These are phyloP conservation scores for Berberis thunbergii DNA, from an alignment of 164 flowering plant species.

Conservation along the genomic window DNA sequence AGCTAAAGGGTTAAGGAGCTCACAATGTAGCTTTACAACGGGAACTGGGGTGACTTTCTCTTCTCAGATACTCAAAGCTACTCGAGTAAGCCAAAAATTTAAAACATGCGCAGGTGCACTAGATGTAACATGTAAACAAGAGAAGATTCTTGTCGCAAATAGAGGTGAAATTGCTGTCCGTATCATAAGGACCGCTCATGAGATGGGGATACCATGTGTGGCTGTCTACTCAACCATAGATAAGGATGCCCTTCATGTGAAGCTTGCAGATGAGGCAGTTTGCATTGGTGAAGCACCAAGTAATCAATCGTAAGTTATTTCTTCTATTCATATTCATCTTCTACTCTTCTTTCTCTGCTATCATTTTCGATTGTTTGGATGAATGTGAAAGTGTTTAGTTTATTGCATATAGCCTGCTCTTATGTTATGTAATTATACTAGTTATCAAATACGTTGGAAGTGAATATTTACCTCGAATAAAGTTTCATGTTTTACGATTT, in stretches of 20 bases:
- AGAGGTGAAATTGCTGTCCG: constrained; percentile 99
- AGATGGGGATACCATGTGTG: constrained; percentile 96
- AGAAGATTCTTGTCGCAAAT: constrained; percentile 89
- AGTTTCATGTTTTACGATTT: too few relatives aligned
- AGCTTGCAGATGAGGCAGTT: constrained; percentile 93
- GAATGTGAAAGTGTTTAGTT: background rate
- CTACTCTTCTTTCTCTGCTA: background rate
- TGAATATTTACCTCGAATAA: too few relatives aligned
- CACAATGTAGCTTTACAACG: constrained; percentile 62
- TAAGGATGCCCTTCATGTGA: constrained; percentile 95
- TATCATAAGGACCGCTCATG: constrained; percentile 92
- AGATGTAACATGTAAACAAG: constrained; percentile 45
- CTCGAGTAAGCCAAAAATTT: constrained; percentile 24
- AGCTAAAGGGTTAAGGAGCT: constrained; percentile 40
- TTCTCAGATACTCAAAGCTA: constrained; percentile 31
- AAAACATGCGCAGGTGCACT: constrained; percentile 60
- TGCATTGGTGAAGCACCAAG: constrained; percentile 99
- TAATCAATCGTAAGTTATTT: constrained; percentile 76
- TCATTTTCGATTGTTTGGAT: background rate
- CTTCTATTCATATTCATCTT: background rate
- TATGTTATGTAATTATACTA: too few relatives aligned
- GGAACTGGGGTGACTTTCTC: constrained; percentile 51
- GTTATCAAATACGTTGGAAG: too few relatives aligned
- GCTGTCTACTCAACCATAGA: constrained; percentile 97
- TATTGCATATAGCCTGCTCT: too few relatives aligned